Base-by-base conservation (phyloP, 1,139 yeast genomes). In the Diutina pseudorugosa region DNA sequence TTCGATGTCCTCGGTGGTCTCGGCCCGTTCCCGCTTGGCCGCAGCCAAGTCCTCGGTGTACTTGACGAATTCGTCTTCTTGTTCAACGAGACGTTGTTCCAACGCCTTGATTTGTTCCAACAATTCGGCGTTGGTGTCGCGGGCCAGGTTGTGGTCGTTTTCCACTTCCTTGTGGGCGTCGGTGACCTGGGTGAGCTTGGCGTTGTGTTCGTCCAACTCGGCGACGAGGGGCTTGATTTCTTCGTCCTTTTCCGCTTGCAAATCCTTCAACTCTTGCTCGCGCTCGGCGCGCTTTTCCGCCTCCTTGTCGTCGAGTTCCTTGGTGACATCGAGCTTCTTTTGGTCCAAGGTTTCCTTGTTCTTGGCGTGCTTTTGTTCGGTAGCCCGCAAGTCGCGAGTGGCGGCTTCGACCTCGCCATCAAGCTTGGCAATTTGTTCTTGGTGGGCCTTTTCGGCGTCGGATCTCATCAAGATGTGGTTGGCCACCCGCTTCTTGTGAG, bases 221-320 rank as follows among this genome's bases (percentile, higher is more conserved):
- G 68, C 75, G 59, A 72, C 68, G 14, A 68, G 60, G 21, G 79
- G 79, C 55, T 66, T 63, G 57, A 74, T 64, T 41, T 65, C 61
- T 56, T 68, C 77, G 57, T 74, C 78, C 58, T 72, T 71, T 57
- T 73, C 74, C 1, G 68, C 68, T 61, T 77, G 80, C 63, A 77
- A 62, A 41, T 67, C 68, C 41, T 66, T 73, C 57, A 76, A 67
- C 57, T 76, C 79, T n/a, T 62, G 62, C 56, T 69, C 67, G 58
- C 80, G 72, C 25, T 67, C 69, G 41, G 61, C 58, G 53, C 72
- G 73, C 56, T 72, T 64, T 19, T 64, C 73, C 9, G 67, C 65
- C 59, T 76, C 80, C 59, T 77, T 77, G 20, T 64, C 62, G 54
- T 69, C 70, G 54, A 77, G 72, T 52, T 68, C 63, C 41, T 71